Percentiles rank a stretch among this genome's conserved stretches.
Conservation (phyloP, 495 filamentous ascomycete species). For the Hypoxylon perforatum region DNA sequence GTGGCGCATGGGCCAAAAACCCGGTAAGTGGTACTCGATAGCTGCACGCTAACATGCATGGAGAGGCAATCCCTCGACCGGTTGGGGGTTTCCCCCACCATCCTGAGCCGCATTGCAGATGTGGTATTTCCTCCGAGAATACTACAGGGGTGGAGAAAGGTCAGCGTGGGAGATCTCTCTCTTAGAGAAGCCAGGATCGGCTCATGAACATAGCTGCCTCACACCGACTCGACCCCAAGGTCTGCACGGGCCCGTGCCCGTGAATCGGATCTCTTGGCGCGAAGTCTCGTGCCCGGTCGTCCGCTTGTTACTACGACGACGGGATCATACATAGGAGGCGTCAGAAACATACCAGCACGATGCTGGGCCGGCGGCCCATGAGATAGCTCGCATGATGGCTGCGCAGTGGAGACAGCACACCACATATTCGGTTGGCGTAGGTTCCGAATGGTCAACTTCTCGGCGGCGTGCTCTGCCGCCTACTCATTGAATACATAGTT, state of each 20-base stretch:
- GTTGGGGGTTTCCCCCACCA: not conserved
- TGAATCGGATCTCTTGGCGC: not conserved
- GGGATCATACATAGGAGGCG: too few species aligned
- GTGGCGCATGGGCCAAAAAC: not conserved
- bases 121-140: too few species aligned
- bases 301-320: too few species aligned
- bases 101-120: not conserved
- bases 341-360: too few species aligned
- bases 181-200: not conserved
- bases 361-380: too few species aligned
- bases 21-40: conserved; percentile 1
- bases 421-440: too few species aligned
- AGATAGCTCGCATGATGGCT: too few species aligned
- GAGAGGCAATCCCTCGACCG: not conserved
- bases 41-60: too few species aligned
- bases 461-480: not conserved
- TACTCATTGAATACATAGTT: too few species aligned
- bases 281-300: not conserved
- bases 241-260: not conserved
- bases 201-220: not conserved
- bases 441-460: too few species aligned
- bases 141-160: not conserved
- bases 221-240: not conserved
- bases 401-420: too few species aligned
- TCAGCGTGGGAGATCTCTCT: not conserved